phyloP scores from a whole-genome alignment of 345 rosid genomes.

The Moringa oleifera region DNA sequence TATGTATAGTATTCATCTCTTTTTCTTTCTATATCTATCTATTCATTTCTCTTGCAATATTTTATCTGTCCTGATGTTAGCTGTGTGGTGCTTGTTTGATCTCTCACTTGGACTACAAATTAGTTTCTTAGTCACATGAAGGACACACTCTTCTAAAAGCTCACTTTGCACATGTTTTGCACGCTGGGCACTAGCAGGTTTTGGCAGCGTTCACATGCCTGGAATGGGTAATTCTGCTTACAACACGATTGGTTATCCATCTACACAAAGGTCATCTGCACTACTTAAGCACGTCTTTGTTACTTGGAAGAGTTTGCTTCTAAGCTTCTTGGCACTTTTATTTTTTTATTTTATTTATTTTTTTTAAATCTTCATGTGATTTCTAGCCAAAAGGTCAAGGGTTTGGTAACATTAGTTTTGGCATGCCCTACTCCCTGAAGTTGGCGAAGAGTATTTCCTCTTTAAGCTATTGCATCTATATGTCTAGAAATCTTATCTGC shows the following conservation, averaged over 20 bases:
- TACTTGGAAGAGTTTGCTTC: conserved; percentile 33
- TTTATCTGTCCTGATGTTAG: conserved; percentile 15
- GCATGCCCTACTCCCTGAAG: conserved; percentile 24
- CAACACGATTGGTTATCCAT: conserved; percentile 86
- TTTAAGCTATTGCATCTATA: conserved; percentile 11
- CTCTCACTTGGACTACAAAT: conserved; percentile 32
- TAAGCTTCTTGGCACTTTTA: conserved; percentile 32
- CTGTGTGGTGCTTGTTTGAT: conserved; percentile 20
- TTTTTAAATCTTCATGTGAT: conserved; percentile 7
- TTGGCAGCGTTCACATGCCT: conserved; percentile 86
- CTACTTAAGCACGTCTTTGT: conserved; percentile 72
- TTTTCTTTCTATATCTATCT: not conserved
- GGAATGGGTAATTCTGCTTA: conserved; percentile 85
- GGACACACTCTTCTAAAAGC: conserved; percentile 56
- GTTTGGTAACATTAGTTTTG: conserved; percentile 28
- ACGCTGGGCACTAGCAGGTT: conserved; percentile 97
- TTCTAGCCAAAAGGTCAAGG: conserved; percentile 32
- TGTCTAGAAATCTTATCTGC: not conserved
- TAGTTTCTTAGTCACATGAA: conserved; percentile 43
- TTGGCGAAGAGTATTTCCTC: conserved; percentile 22
- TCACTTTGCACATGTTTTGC: conserved; percentile 93
- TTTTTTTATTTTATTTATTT: no score
- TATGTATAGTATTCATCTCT: conserved; percentile 6
- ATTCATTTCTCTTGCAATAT: not conserved
- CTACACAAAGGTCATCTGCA: conserved; percentile 96